Percentiles rank a stretch among this genome's conserved stretches.
phyloP scores from a whole-genome alignment of 78 protist genomes.

The Dictyostelium purpureum region DNA sequence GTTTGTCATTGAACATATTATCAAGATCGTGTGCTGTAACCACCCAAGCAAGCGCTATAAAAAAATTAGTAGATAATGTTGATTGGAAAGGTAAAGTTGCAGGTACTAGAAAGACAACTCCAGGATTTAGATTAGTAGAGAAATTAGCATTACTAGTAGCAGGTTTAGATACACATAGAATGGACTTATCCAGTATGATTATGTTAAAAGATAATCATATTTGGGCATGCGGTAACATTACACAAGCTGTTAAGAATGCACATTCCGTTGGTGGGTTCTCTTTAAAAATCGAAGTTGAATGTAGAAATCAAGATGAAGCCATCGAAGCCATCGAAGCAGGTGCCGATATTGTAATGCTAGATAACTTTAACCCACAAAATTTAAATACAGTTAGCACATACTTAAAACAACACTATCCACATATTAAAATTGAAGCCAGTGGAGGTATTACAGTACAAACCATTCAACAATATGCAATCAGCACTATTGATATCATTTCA shows the following conservation, averaged over 20 bases:
- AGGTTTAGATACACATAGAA: slow-evolving; percentile 95
- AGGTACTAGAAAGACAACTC: slow-evolving; percentile 97
- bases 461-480: slow-evolving; percentile 47
- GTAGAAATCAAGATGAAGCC: slow-evolving; percentile 85
- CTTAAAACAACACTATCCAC: slow-evolving; percentile 82
- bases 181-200: slow-evolving; percentile 93
- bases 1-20: slow-evolving; percentile 92
- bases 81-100: slow-evolving; percentile 86
- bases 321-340: slow-evolving; percentile 88
- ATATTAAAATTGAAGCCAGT: slow-evolving; percentile 89
- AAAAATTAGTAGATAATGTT: background rate
- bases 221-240: slow-evolving; percentile 88
- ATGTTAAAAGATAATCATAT: slow-evolving; percentile 94
- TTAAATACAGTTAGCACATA: background rate
- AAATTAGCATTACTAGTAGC: slow-evolving; percentile 94
- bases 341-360: slow-evolving; percentile 96
- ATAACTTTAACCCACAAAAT: slow-evolving; percentile 84
- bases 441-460: slow-evolving; percentile 93
- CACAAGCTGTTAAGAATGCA: slow-evolving; percentile 88
- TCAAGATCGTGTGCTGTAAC: slow-evolving; percentile 92
- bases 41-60: slow-evolving; percentile 34
- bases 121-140: slow-evolving; percentile 94
- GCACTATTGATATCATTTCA: slow-evolving; percentile 88
- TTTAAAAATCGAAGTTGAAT: slow-evolving; percentile 94
- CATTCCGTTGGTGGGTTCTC: slow-evolving; percentile 91